Evolutionary conservation across 257 asterid species (phyloP), one percentile per base, ranked within the genome.

Genomic region (Fraxinus anomala): DNA sequence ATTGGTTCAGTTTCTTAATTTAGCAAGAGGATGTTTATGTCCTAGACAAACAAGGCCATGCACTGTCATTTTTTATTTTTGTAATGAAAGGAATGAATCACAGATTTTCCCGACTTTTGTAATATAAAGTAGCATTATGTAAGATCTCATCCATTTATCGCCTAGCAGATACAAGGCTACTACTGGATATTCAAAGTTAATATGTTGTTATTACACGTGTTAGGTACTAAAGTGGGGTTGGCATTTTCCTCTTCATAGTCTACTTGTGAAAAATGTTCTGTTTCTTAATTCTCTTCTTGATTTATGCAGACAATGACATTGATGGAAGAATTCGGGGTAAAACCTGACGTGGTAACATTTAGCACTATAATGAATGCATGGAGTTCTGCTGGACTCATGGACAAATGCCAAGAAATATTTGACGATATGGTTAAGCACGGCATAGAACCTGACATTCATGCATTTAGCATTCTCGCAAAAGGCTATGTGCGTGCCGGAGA

Each of bases 351-450:
- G 19, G 59, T 93, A 75, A 91, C 99, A 71, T 96, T 86, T 86
- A 93, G 98, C 88, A 96, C 97, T 74, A 92, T 96, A 74, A 96
- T 96, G 99, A 89, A 96, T 74, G 96, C 93, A 3, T 93, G 97
- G 98, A 89, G 98, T 82, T 92, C 98, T 2, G 87, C 85, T 16
- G 98, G 99, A 36, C 88, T 81, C 21, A 93, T 91, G 96, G 91
- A 86, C 78, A 91, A 92, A 74, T 96, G 98, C 88, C 87, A 84
- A 81, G 89, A 92, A 75, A 88, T 93, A 54, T 93, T 93, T 13
- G 85, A 91, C 61, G 94, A 93, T 80, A 92, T 96, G 99, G 83
- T 78, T 9, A 83, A 83, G 87, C 87, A 91, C 0, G 85, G 93
- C 37, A 89, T 96, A 67, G 89, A 96, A 80, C 97, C 98, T 1